Base-by-base conservation (phyloP, 2,329 filamentous ascomycete species). In the Fusarium sp. region DNA sequence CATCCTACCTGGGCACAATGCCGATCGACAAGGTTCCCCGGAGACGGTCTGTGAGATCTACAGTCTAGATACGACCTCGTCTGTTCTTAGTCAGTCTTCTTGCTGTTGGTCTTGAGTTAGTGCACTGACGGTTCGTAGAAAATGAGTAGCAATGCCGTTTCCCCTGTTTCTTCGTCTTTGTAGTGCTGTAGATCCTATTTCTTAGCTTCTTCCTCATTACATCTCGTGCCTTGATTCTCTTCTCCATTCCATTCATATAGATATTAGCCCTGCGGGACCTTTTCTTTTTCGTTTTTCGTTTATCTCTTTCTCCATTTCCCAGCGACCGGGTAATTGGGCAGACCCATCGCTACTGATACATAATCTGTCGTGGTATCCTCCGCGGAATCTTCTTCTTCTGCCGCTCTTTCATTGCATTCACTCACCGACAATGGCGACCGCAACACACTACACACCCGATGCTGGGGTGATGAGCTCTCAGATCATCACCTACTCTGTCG, bases 381-480 rank as follows among this genome's bases (percentile, higher is more conserved):
- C 24, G 26, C 20, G 12, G 36, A 15, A 7, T 20, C 20, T 51
- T 39, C n/a, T 17, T 31, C 14, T 17, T 33, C 7, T n/a, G 11
- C 49, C 36, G 5, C 1, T 38, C 24, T 33, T 10, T 14, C 7
- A 31, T n/a, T 39, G 31, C 18, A 22, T 41, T n/a, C 12, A 15
- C 41, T 42, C 13, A 22, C 24, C 33, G 20, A 61, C 28, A 54
- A 60, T 49, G 49, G 45, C 70, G 20, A 14, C 48, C 39, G 6
- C 33, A 9, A 66, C 57, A 35, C 41, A 48, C 11, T 70, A 41
- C 35, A 24, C 64, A 3, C 70, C 70, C 11, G 70, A 73, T 8
- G 59, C 70, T 39, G 65, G 69, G 28, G 70, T 73, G 26, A 61
- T 73, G 69, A 62, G 58, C 35, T 31, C 70, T 28, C n/a, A 28